Evolutionary conservation across 345 rosid species (phyloP), one percentile per base, ranked within the genome.

Genomic region (Euphorbia pulcherrima): DNA sequence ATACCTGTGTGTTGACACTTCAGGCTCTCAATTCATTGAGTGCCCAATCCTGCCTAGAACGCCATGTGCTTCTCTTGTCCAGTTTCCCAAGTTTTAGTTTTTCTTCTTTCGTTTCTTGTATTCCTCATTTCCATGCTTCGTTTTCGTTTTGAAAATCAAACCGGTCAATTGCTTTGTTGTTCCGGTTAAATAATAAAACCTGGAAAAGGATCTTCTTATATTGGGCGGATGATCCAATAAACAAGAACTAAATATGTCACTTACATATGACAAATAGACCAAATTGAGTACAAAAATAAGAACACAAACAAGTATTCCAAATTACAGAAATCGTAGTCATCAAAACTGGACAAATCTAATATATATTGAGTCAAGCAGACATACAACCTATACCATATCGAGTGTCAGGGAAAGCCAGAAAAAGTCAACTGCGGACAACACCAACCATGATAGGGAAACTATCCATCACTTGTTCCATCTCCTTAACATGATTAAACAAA

Each of bases 401-500:
- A 59, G 84, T 84, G 9, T 80, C 82, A 24, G 90, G 96, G 58
- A 89, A 89, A 41, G 86, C 84, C 23, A 89, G 85, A 68, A 89
- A 89, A 79, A 89, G 55, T 26, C 86, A 83, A 75, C 92, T 87
- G 65, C 89, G 85, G 68, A 87, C 78, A 47, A 87, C 72, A 24
- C 96, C 92, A 21, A 87, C 86, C 92, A 89, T 89, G 39, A 87
- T 62, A 10, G 96, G 96, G 17, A 89, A 87, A 68, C 92, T 87
- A 77, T 89, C 96, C 92, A 87, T 85, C n/a, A 89, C 84, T 70
- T 89, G 88, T 62, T 83, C 87, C 83, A 89, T 81, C 73, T 89
- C 92, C 80, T 87, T 84, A 72, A 77, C 83, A 29, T 85, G 86
- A 41, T 88, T 85, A 0, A 89, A 77, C 79, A 87, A 47, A 51